phyloP scores from a whole-genome alignment of 768 basidiomycete species.

The Boletus insuetus region DNA sequence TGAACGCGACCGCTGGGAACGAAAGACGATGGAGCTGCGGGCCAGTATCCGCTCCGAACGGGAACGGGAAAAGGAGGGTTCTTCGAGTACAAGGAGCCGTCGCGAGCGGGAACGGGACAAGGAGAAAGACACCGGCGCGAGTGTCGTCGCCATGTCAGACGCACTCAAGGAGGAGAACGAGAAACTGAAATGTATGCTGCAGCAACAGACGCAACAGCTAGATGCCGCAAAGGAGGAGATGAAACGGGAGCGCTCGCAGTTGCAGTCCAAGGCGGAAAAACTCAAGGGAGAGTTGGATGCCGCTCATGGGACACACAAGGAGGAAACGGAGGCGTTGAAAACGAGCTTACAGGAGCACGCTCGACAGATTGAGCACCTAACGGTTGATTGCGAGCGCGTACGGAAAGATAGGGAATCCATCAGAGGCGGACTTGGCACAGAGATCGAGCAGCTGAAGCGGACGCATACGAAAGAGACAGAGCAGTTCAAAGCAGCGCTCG shows the following conservation, averaged over 20 bases:
- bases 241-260: constrained; percentile 10
- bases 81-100: constrained; percentile 6
- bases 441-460: constrained; percentile 23
- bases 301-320: constrained; percentile 3
- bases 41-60: constrained; percentile 7
- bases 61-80: constrained; percentile 16
- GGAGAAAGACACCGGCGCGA: constrained; percentile 5
- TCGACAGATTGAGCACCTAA: constrained; percentile 18
- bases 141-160: not conserved
- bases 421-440: constrained; percentile 11
- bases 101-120: constrained; percentile 20
- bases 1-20: constrained; percentile 23
- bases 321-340: constrained; percentile 18
- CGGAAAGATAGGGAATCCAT: constrained; percentile 23
- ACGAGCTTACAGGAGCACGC: constrained; percentile 17
- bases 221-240: constrained; percentile 7
- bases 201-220: constrained; percentile 18
- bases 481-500: constrained; percentile 19
- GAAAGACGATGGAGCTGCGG: constrained; percentile 18
- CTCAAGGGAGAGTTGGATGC: constrained; percentile 13
- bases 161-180: constrained; percentile 24
- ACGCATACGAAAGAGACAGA: constrained; percentile 14
- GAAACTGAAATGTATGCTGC: constrained; percentile 19
- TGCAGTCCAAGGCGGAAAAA: constrained; percentile 8
- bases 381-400: constrained; percentile 24